Conservation (phyloP, 1,284 basidiomycete genomes). For the Ganoderma sinense region DNA sequence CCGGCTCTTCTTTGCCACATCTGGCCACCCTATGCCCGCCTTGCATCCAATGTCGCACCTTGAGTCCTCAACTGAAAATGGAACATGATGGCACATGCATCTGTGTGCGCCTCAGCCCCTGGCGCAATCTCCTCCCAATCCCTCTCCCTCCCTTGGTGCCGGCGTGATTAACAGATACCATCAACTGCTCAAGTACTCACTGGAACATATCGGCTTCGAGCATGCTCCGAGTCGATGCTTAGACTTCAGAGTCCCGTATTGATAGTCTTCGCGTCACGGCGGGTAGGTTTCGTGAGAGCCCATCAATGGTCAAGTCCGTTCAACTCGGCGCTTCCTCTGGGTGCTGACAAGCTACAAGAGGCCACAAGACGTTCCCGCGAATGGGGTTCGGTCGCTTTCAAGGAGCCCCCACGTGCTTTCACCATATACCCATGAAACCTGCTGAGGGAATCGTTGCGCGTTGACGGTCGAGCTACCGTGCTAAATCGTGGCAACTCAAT, state of each 20-base stretch:
- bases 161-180: background rate
- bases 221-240: no score
- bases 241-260: background rate
- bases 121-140: background rate
- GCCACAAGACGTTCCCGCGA: background rate
- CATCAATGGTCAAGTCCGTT: background rate
- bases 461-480: background rate
- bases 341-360: slow-evolving; percentile 1
- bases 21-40: background rate
- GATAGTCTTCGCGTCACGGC: background rate
- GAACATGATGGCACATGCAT: background rate
- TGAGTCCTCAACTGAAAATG: background rate
- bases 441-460: background rate
- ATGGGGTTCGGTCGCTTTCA: background rate
- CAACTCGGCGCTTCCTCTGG: background rate
- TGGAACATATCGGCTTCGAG: no score
- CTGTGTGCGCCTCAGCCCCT: background rate
- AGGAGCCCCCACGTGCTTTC: background rate
- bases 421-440: background rate
- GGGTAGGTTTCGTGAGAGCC: background rate
- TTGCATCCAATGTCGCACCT: background rate
- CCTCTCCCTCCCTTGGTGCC: background rate
- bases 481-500: background rate
- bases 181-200: no score
- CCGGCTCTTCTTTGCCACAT: background rate